These are phyloP conservation scores for Fusarium solani-melongenae DNA, from an alignment of 2,329 filamentous ascomycete species.

Conservation along the genomic window DNA sequence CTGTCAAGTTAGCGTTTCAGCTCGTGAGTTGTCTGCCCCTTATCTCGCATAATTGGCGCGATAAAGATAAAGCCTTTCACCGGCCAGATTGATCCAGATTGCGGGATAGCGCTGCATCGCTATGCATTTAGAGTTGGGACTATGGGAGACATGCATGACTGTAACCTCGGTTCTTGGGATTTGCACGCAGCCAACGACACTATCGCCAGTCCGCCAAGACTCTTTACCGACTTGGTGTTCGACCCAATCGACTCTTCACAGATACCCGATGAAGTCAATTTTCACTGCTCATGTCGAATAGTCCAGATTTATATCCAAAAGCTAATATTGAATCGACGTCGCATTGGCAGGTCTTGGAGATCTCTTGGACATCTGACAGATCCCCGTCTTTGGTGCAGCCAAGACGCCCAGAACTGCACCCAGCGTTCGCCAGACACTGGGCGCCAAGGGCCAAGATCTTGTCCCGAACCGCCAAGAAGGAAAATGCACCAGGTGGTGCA, in stretches of 20 bases:
- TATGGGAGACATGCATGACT: not conserved
- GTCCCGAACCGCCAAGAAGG: constrained; percentile 35
- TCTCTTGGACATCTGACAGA: constrained; percentile 41
- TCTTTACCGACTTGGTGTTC: not conserved
- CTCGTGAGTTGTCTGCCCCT: not conserved
- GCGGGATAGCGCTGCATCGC: not conserved
- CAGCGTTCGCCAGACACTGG: constrained; percentile 23
- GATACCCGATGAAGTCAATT: not conserved
- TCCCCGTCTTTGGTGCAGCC: constrained; percentile 32
- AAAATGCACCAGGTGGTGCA: constrained; percentile 41
- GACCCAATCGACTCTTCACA: not conserved
- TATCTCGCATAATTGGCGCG: not conserved
- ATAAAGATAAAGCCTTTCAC: not conserved
- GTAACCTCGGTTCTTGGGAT: not conserved
- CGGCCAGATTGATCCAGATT: not conserved
- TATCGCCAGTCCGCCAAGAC: not conserved
- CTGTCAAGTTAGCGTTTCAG: not conserved
- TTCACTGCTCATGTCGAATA: not conserved
- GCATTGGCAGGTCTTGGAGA: constrained; percentile 33
- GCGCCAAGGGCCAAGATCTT: constrained; percentile 41
- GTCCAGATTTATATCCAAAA: not conserved
- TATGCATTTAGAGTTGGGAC: not conserved
- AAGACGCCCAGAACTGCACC: constrained; percentile 41
- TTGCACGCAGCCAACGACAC: not conserved
- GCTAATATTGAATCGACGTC: constrained; percentile 7